Percentiles rank a stretch among this genome's conserved stretches.
phyloP scores from a whole-genome alignment of 441 rosid genomes.

The Raphanus hybrid region DNA sequence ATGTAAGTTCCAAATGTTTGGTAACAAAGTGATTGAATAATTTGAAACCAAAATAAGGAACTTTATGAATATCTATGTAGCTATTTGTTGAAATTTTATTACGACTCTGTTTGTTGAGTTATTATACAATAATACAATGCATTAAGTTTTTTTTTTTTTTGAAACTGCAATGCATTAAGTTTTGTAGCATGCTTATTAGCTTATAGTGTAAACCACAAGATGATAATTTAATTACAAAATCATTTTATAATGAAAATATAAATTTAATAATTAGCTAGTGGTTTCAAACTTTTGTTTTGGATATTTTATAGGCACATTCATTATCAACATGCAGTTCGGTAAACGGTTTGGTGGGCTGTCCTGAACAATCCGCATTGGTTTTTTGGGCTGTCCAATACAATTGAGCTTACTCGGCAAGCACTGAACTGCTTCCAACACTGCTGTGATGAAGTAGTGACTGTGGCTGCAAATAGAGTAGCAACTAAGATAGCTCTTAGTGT shows the following conservation, averaged over 20 bases:
- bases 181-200: background rate
- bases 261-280: background rate
- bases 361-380: too few species aligned
- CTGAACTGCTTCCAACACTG: too few species aligned
- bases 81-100: background rate
- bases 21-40: background rate
- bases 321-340: background rate
- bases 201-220: background rate
- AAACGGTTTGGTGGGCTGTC: too few species aligned
- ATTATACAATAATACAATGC: background rate
- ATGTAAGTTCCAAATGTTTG: background rate
- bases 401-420: too few species aligned
- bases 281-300: background rate
- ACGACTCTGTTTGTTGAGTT: background rate
- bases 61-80: background rate
- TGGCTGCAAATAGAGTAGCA: too few species aligned
- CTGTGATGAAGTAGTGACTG: too few species aligned
- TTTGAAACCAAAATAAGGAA: background rate
- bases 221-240: background rate
- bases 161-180: background rate
- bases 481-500: too few species aligned
- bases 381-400: too few species aligned
- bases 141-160: background rate
- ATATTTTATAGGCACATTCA: background rate
- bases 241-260: background rate